Evolutionary conservation across 805 yeast genomes (phyloP).

Genomic region (Barnettozyma sp.): DNA sequence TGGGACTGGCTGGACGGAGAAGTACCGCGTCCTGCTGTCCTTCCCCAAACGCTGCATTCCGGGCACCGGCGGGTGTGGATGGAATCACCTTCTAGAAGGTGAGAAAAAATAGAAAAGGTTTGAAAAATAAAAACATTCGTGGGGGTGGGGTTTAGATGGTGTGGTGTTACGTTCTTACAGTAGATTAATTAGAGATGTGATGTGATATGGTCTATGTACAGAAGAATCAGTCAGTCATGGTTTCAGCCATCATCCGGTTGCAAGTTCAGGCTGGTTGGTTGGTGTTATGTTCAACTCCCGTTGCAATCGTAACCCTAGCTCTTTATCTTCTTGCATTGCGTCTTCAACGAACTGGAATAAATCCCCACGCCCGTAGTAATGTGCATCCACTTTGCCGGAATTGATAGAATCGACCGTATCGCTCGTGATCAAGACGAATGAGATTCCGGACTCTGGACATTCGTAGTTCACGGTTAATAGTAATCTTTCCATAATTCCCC

Average conservation of each 20-base stretch:
- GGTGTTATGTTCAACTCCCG: conserved; percentile 19
- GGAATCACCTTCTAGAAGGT: too few species aligned
- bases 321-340: conserved; percentile 35
- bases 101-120: too few species aligned
- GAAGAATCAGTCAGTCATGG: too few species aligned
- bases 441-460: conserved; percentile 50
- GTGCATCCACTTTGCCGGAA: conserved; percentile 31
- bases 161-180: too few species aligned
- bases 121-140: too few species aligned
- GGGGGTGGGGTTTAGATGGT: too few species aligned
- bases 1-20: too few species aligned
- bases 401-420: conserved; percentile 36
- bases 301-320: conserved; percentile 30
- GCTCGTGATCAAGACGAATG: conserved; percentile 42
- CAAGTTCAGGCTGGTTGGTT: not conserved
- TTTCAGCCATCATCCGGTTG: not conserved
- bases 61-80: too few species aligned
- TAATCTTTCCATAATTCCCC: conserved; percentile 48
- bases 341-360: conserved; percentile 35
- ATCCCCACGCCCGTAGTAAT: conserved; percentile 41
- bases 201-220: too few species aligned
- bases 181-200: too few species aligned
- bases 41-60: too few species aligned
- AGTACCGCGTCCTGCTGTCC: too few species aligned
- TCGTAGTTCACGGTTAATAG: conserved; percentile 48